Evolutionary conservation across 2,329 filamentous ascomycete genomes (phyloP).

Genomic region (Alternaria rosae): DNA sequence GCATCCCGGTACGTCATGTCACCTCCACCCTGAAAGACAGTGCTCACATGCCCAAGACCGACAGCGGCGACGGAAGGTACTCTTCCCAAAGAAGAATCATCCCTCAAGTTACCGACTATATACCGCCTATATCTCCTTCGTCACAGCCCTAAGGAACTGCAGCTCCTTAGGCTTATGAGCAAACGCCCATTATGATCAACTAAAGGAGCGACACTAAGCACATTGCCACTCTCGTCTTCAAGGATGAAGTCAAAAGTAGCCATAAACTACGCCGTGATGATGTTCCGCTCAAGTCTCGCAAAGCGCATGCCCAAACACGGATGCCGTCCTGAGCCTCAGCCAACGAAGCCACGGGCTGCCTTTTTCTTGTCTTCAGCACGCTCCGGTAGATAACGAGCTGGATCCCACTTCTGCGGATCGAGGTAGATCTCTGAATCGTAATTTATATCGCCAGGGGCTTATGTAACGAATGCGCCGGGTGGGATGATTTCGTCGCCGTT

Average conservation of each 20-base stretch:
- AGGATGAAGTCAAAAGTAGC: slow-evolving; percentile 59
- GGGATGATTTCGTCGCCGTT: slow-evolving; percentile 59
- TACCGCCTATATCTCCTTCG: slow-evolving; percentile 24
- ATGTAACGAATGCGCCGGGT: slow-evolving; percentile 55
- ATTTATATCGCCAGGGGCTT: slow-evolving; percentile 59
- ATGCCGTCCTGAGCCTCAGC: slow-evolving; percentile 52
- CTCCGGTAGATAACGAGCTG: slow-evolving; percentile 57
- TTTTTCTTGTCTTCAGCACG: slow-evolving; percentile 58
- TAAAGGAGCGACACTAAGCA: slow-evolving; percentile 35
- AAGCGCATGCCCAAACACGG: slow-evolving; percentile 57
- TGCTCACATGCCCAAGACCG: neutral
- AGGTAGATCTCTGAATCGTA: slow-evolving; percentile 59
- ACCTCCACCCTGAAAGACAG: neutral
- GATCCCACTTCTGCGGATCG: slow-evolving; percentile 60
- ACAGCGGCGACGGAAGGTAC: neutral
- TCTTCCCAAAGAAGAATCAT: neutral
- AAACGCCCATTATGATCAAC: slow-evolving; percentile 48
- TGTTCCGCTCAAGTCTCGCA: slow-evolving; percentile 62
- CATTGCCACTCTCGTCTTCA: slow-evolving; percentile 51
- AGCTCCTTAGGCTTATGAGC: slow-evolving; percentile 52
- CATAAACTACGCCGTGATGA: slow-evolving; percentile 60
- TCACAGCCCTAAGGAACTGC: slow-evolving; percentile 52
- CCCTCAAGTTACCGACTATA: too few relatives aligned
- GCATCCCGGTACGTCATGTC: neutral
- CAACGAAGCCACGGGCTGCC: slow-evolving; percentile 41